phyloP scores from a whole-genome alignment of 345 rosid species.

The Luvunga scandens region DNA sequence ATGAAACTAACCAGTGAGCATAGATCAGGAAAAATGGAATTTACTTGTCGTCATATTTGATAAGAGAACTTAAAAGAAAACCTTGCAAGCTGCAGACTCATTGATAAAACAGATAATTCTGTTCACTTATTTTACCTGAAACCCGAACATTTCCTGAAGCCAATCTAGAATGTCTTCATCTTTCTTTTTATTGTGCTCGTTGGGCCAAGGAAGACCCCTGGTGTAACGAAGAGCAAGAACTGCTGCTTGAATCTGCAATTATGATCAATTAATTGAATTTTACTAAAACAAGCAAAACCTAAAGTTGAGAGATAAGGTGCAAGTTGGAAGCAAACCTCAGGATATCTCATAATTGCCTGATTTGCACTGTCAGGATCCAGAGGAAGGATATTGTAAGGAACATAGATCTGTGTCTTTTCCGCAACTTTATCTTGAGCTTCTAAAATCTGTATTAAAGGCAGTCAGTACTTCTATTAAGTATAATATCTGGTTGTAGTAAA shows the following conservation, averaged over 20 bases:
- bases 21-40: slow-evolving; percentile 2
- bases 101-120: background rate
- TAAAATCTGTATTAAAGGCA: slow-evolving; percentile 61
- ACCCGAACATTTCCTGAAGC: slow-evolving; percentile 98
- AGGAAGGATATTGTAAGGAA: slow-evolving; percentile 93
- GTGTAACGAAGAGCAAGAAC: slow-evolving; percentile 90
- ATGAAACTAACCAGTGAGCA: slow-evolving; percentile 6
- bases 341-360: slow-evolving; percentile 96
- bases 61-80: background rate
- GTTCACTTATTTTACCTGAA: slow-evolving; percentile 58
- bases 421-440: slow-evolving; percentile 94
- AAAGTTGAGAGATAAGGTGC: slow-evolving; percentile 7
- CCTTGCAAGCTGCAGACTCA: background rate
- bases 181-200: slow-evolving; percentile 71
- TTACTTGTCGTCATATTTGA: background rate
- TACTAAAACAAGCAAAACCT: background rate
- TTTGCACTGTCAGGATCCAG: slow-evolving; percentile 98
- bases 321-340: slow-evolving; percentile 58
- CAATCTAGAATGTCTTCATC: slow-evolving; percentile 96
- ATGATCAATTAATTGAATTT: slow-evolving; percentile 8
- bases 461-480: slow-evolving; percentile 4
- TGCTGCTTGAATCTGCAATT: slow-evolving; percentile 84
- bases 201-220: slow-evolving; percentile 99
- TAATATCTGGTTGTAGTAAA: background rate
- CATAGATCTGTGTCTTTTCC: slow-evolving; percentile 87